Conservation (phyloP, 768 basidiomycete species). For the Kwoniella mangroviensis region DNA sequence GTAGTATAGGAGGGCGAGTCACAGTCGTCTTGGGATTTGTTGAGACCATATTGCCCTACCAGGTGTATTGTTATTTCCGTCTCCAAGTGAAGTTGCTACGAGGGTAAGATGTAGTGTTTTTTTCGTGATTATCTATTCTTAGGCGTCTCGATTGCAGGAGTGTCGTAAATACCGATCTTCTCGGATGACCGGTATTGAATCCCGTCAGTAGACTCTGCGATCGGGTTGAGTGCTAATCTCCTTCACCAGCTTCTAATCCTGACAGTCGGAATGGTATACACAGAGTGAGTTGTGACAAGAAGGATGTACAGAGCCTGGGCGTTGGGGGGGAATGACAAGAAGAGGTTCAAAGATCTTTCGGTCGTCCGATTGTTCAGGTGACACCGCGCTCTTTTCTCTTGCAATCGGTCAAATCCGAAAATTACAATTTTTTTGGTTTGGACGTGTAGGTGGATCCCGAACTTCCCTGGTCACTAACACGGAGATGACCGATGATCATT, state of each 20-base stretch:
- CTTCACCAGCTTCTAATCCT: neutral
- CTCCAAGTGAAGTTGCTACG: neutral
- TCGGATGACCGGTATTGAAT: neutral
- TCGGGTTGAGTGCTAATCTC: neutral
- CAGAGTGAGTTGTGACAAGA: neutral
- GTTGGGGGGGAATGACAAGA: neutral
- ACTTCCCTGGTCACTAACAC: neutral
- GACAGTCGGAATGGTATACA: neutral
- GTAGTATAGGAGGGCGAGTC: neutral
- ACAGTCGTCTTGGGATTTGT: neutral
- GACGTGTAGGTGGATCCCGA: neutral
- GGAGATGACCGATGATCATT: neutral
- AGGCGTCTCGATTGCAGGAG: neutral
- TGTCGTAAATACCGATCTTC: conserved; percentile 5
- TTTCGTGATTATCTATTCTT: neutral
- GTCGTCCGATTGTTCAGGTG: conserved; percentile 1
- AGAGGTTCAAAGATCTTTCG: neutral
- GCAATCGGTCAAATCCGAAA: conserved; percentile 8
- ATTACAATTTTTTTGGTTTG: neutral
- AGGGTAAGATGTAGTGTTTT: neutral
- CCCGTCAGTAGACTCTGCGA: neutral
- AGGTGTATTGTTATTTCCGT: neutral
- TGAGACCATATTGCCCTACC: neutral
- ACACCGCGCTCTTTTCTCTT: neutral
- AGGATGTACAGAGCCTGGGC: no score